Conservation (phyloP, 202 grass and related monocot genomes). For the Thinopyrum obtusiflorum region DNA sequence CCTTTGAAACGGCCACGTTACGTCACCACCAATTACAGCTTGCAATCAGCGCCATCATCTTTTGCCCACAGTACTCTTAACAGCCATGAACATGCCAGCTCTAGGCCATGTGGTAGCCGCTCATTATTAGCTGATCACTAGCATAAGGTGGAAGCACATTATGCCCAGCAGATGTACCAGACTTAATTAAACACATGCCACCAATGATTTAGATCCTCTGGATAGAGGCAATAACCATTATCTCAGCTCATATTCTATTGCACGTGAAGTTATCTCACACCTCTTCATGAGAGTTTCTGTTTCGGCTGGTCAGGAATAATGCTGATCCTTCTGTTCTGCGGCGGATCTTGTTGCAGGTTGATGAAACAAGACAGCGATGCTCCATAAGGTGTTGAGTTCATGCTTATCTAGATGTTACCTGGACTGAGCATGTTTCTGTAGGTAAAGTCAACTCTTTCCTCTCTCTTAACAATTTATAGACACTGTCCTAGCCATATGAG, state of each 20-base stretch:
- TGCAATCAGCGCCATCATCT: background rate
- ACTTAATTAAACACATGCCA: slow-evolving; percentile 14
- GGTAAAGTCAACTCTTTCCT: slow-evolving; percentile 5
- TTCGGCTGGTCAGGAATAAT: no score
- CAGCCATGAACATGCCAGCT: background rate
- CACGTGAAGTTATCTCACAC: no score
- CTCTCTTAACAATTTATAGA: background rate
- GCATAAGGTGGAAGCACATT: background rate
- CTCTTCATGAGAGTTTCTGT: no score
- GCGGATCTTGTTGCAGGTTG: no score
- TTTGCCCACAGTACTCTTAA: no score
- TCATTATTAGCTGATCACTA: background rate
- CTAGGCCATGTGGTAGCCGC: background rate
- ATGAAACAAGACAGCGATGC: no score
- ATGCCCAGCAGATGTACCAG: background rate
- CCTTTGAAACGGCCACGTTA: background rate
- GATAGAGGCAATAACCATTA: no score
- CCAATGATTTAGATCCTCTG: background rate
- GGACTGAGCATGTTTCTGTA: background rate
- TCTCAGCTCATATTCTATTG: no score
- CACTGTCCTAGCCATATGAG: background rate
- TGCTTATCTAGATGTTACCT: no score
- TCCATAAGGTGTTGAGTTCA: no score
- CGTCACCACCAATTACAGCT: background rate
- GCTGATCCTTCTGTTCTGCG: no score